Percentiles rank a stretch among this genome's conserved stretches.
phyloP scores from a whole-genome alignment of 495 filamentous ascomycete genomes.

The Tuber calosporum region DNA sequence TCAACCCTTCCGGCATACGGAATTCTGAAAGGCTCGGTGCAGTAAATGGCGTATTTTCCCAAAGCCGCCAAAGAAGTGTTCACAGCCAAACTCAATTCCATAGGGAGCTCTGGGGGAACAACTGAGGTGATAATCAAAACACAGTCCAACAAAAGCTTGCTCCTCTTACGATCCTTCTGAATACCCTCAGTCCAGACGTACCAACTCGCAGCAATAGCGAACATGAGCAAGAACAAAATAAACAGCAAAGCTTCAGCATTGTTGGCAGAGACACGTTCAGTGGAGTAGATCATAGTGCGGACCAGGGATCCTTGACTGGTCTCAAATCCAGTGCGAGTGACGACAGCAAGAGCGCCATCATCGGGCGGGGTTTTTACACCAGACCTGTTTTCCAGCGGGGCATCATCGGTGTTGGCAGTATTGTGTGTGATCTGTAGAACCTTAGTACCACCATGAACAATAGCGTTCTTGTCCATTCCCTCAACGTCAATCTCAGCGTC shows the following conservation, averaged over 20 bases:
- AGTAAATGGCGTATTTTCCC: conserved; percentile 93
- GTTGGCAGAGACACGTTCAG: conserved; percentile 94
- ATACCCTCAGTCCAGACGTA: conserved; percentile 99
- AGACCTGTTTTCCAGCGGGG: conserved; percentile 56
- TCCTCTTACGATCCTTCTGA: conserved; percentile 82
- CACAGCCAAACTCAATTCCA: conserved; percentile 95
- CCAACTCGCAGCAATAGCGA: conserved; percentile 97
- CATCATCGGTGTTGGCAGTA: conserved; percentile 63
- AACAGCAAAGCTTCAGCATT: conserved; percentile 91
- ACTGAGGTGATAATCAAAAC: conserved; percentile 96
- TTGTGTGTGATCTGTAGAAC: conserved; percentile 89
- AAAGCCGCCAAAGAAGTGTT: conserved; percentile 97
- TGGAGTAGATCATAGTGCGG: conserved; percentile 99
- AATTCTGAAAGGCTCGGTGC: conserved; percentile 98
- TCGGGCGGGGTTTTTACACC: conserved; percentile 75
- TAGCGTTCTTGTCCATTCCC: conserved; percentile 89
- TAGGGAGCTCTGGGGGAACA: conserved; percentile 92
- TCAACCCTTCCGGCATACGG: conserved; percentile 93
- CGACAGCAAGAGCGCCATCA: conserved; percentile 85
- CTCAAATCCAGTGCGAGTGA: conserved; percentile 97
- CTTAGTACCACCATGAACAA: conserved; percentile 95
- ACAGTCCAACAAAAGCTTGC: conserved; percentile 94
- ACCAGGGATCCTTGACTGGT: conserved; percentile 96
- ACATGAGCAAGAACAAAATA: conserved; percentile 92
- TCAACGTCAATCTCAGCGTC: conserved; percentile 82